Evolutionary conservation across 2,329 filamentous ascomycete species (phyloP).

Genomic region (Byssochlamys sp.): DNA sequence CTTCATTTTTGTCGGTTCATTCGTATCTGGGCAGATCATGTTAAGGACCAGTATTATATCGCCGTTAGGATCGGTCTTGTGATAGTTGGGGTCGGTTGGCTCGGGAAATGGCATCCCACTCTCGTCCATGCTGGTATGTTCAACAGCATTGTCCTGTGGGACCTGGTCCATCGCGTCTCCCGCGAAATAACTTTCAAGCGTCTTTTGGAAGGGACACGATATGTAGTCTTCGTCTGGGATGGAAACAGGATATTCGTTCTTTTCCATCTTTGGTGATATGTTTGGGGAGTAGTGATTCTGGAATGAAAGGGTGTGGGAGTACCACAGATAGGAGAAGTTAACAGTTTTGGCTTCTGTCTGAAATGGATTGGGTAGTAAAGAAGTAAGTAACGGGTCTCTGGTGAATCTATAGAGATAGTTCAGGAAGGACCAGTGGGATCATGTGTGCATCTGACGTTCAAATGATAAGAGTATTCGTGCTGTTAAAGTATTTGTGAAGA

Average conservation of each 20-base stretch:
- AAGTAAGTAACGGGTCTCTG: slow-evolving; percentile 34
- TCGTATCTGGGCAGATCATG: background rate
- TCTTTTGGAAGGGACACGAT: background rate
- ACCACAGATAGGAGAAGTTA: background rate
- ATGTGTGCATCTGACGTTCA: too few relatives aligned
- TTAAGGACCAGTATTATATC: background rate
- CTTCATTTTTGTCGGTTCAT: background rate
- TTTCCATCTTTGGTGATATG: background rate
- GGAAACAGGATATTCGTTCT: background rate
- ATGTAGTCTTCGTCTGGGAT: background rate
- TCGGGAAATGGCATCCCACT: background rate
- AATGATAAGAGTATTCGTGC: too few relatives aligned
- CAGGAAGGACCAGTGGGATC: too few relatives aligned
- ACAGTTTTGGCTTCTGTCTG: background rate
- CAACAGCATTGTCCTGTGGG: background rate
- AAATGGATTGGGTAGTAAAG: background rate
- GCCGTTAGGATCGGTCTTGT: background rate
- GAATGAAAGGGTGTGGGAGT: background rate
- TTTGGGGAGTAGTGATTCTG: background rate
- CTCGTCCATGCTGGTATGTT: background rate
- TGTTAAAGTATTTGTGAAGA: too few relatives aligned
- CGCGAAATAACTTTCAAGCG: background rate
- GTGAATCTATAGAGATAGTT: too few relatives aligned
- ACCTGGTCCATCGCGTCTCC: background rate
- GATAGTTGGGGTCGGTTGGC: background rate